Conservation (phyloP, 2,329 filamentous ascomycete genomes). For the Penicillium frequentans region DNA sequence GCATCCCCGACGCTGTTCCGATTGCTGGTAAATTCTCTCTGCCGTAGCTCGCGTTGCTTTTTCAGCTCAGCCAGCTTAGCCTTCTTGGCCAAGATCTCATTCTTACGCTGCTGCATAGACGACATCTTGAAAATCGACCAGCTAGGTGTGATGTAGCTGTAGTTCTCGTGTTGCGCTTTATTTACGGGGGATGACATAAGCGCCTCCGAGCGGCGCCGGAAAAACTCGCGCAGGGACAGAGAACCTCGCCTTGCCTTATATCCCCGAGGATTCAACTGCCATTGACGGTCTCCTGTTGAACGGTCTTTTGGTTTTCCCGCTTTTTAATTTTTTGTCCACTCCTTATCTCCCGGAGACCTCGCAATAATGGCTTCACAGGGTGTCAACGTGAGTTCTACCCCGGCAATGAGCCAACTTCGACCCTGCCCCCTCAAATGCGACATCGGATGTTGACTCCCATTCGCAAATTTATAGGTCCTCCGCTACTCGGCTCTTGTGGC, state of each 20-base stretch:
- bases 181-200: constrained; percentile 43
- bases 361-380: constrained; percentile 65
- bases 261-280: constrained; percentile 33
- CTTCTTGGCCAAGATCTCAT: constrained; percentile 95
- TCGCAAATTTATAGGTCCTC: constrained; percentile 68
- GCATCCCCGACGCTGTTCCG: constrained; percentile 68
- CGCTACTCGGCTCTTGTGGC: constrained; percentile 92
- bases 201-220: constrained; percentile 34
- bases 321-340: constrained; percentile 25
- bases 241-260: constrained; percentile 31
- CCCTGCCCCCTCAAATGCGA: constrained; percentile 16
- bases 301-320: constrained; percentile 32
- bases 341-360: constrained; percentile 44
- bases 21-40: constrained; percentile 70
- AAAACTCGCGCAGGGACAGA: constrained; percentile 44
- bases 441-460: constrained; percentile 19
- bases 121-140: constrained; percentile 26
- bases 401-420: constrained; percentile 14
- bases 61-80: constrained; percentile 96
- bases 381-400: constrained; percentile 59
- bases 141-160: constrained; percentile 11
- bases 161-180: constrained; percentile 19
- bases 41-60: constrained; percentile 80
- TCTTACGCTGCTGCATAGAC: constrained; percentile 69
- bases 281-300: constrained; percentile 38